Evolutionary conservation across 176 grass and related monocot species (phyloP), one percentile per base, ranked within the genome.

Genomic region (Hyparrhenia diplandra): DNA sequence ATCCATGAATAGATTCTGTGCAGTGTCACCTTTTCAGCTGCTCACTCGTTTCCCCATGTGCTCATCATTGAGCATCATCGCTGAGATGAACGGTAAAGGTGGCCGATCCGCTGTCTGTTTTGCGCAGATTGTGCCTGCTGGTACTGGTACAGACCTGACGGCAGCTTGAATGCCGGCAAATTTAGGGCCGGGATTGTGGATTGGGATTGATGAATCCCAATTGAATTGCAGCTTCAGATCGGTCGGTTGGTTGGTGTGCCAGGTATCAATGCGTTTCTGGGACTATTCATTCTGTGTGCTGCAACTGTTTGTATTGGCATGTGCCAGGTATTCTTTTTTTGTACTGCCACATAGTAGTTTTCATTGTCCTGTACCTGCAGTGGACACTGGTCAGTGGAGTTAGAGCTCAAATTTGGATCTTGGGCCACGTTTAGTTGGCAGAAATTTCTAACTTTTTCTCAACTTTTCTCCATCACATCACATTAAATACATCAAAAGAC

Each of bases 141-240:
- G 61, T 13, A 77, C 3, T 59, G 5, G 9, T 69, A 42, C 67
- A 42, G 3, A 46, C 54, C 80, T 83, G 74, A 67, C 60, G 21
- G 74, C 67, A 18, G 30, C 80, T 79, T 88, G 45, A 88, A 83
- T 88, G 86, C 86, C 64, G 43, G 69, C 57, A 87, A 66, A 78
- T 83, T 77, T 83, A 65, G 86, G 79, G 73, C 18, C 42, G 60
- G 1, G 64, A 82, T 77, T 36, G 18, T 40, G 21, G 57, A 25
- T 10, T 24, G 21, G 55, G 55, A 54, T 54, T 54, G 51, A 40
- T n/a, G n/a, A 39, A 63, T 30, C 43, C 13, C 23, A 62, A 46
- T 78, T 88, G 58, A 88, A 88, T 83, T 67, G 67, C 74, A 46
- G 1, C n/a, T 9, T 60, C 80, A 67, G 39, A 71, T 62, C 45